phyloP scores from a whole-genome alignment of 129 eudicot genomes.

The carrot (Daucus carota) region DH1_v3.0 NC_030386.2:15223001-15223500 shows the following conservation, averaged over 20 bases:
- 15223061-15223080: background rate
- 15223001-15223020: background rate
- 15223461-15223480: background rate
- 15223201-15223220: background rate
- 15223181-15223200: background rate
- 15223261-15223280: background rate
- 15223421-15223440: background rate
- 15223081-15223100: constrained; percentile 31
- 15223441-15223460: background rate
- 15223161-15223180: constrained; percentile 76
- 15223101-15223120: constrained; percentile 80
- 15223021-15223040: background rate
- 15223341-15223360: constrained; percentile 48
- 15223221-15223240: background rate
- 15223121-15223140: constrained; percentile 91
- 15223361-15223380: background rate
- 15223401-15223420: background rate
- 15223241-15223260: background rate
- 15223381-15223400: background rate
- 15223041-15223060: background rate
- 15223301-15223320: constrained; percentile 88
- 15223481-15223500: background rate
- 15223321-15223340: constrained; percentile 94
- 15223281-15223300: constrained; percentile 48
- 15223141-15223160: constrained; percentile 98